phyloP scores from a whole-genome alignment of 2,329 filamentous ascomycete species.

The Hypoxylon sp. region DNA sequence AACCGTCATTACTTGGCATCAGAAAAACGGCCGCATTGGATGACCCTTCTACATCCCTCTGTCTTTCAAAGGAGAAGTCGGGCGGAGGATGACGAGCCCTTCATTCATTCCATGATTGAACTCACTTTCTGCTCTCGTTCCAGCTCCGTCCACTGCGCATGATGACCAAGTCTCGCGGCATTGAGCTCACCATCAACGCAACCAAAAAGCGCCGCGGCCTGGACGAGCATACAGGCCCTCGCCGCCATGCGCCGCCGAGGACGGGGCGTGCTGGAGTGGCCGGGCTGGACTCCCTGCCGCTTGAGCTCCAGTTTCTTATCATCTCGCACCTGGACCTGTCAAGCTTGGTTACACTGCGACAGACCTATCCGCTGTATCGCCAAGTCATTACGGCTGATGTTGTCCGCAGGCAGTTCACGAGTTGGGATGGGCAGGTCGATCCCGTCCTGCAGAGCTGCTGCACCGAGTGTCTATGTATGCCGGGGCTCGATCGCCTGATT shows the following conservation, averaged over 20 bases:
- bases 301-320: constrained; percentile 51
- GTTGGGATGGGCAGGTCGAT: constrained; percentile 36
- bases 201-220: constrained; percentile 13
- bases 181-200: constrained; percentile 39
- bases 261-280: constrained; percentile 10
- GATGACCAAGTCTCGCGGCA: constrained; percentile 39
- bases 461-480: constrained; percentile 48
- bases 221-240: constrained; percentile 1
- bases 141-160: constrained; percentile 32
- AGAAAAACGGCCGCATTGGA: constrained; percentile 37
- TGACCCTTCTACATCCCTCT: constrained; percentile 28
- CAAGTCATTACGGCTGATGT: constrained; percentile 49
- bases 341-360: constrained; percentile 46
- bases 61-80: constrained; percentile 34
- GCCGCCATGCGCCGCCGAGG: constrained; percentile 23
- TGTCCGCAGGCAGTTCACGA: constrained; percentile 45
- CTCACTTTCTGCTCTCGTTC: constrained; percentile 22
- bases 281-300: constrained; percentile 45
- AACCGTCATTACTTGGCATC: constrained; percentile 44
- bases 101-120: constrained; percentile 43
- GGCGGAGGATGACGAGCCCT: constrained; percentile 37
- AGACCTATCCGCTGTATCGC: constrained; percentile 44
- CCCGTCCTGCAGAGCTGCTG: constrained; percentile 46
- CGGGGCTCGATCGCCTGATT: constrained; percentile 49
- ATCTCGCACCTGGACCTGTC: constrained; percentile 47